A percentile compares a stretch with the other conserved stretches of the same genome.
Conservation (phyloP, 495 filamentous ascomycete species). For the Darksidea phi region DNA sequence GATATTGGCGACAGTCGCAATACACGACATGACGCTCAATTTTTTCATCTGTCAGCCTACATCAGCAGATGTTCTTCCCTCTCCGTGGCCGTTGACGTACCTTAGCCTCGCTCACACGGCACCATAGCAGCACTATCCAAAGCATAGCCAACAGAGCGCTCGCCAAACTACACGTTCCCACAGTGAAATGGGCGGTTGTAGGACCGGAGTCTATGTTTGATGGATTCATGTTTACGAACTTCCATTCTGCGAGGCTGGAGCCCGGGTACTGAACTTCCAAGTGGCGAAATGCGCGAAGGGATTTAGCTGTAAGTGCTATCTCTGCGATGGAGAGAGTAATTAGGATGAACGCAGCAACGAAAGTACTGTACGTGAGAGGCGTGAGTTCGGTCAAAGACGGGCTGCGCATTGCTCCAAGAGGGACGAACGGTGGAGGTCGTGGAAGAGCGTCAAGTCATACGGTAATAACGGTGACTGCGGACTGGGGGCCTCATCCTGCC, state of each 20-base stretch:
- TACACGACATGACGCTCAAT: neutral
- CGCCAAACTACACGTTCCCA: neutral
- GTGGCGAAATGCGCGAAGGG: conserved; percentile 3
- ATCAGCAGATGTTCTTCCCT: neutral
- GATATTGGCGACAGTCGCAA: neutral
- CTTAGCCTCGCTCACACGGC: neutral
- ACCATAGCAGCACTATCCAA: neutral
- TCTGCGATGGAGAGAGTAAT: neutral
- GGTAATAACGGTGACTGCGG: no score
- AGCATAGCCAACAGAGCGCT: neutral
- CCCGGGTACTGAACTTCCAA: conserved; percentile 16
- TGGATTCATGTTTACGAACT: conserved; percentile 8
- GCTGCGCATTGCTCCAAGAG: no score
- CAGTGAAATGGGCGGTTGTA: neutral
- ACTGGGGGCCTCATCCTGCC: no score
- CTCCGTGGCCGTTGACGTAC: neutral
- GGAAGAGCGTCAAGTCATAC: no score
- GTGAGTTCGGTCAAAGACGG: no score
- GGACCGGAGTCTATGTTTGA: conserved; percentile 9
- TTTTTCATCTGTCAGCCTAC: neutral
- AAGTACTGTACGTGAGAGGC: no score
- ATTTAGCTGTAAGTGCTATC: conserved; percentile 3
- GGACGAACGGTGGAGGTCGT: no score
- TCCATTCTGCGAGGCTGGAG: conserved; percentile 21
- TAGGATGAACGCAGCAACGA: neutral